Percentiles rank a stretch among this genome's conserved stretches.
These are phyloP conservation scores for Pharus latifolius DNA, from an alignment of 176 grass and related monocot genomes.

Conservation along the genomic window DNA sequence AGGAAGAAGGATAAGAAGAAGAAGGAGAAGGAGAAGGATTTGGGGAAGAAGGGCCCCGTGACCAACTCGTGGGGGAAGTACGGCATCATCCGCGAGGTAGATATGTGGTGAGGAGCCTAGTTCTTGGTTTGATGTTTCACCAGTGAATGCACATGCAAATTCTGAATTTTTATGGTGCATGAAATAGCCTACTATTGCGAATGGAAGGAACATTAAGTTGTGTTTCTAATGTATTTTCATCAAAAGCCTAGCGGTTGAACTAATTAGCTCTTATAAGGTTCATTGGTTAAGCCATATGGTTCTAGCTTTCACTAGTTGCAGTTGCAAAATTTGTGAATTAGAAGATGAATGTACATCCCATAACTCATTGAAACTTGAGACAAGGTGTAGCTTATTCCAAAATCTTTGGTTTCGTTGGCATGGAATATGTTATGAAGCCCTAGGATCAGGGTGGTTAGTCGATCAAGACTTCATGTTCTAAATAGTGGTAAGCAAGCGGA, in stretches of 20 bases:
- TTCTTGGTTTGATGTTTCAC: neutral
- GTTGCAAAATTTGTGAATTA: neutral
- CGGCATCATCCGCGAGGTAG: conserved; percentile 80
- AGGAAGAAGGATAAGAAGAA: conserved; percentile 9
- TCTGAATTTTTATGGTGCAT: neutral
- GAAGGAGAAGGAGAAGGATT: conserved; percentile 56
- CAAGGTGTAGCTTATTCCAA: neutral
- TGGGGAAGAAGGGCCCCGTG: conserved; percentile 61
- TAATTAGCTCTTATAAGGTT: too few species aligned
- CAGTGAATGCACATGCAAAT: neutral
- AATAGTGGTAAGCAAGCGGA: too few species aligned
- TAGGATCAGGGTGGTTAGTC: neutral
- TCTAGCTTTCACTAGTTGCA: neutral
- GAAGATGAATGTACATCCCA: neutral
- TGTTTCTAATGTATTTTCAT: too few species aligned
- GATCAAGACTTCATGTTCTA: too few species aligned
- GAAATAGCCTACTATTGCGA: neutral
- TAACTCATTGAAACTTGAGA: neutral
- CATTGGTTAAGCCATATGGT: too few species aligned
- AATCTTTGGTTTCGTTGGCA: neutral
- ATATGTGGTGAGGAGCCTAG: conserved; percentile 77
- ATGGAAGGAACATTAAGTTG: neutral
- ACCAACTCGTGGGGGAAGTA: conserved; percentile 95
- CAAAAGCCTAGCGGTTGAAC: too few species aligned
- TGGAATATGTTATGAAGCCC: neutral